Conservation (phyloP, 2,329 filamentous ascomycete species). For the Alternaria burnsii region DNA sequence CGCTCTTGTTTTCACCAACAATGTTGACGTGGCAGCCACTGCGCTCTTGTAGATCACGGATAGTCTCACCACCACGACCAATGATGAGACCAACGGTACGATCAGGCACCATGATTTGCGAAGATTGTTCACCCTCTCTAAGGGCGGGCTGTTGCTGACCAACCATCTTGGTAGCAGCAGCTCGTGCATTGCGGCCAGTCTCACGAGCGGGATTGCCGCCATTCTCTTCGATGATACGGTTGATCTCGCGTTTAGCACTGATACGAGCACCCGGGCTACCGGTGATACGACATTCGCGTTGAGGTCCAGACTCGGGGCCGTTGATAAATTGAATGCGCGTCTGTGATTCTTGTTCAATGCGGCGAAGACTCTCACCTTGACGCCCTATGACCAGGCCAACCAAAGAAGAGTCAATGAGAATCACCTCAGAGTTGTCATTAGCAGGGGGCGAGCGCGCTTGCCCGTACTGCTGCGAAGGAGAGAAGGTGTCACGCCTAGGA, state of each 20-base stretch:
- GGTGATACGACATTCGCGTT: slow-evolving; percentile 85
- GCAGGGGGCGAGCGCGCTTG: slow-evolving; percentile 67
- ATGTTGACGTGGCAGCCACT: slow-evolving; percentile 97
- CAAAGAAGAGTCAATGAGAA: slow-evolving; percentile 84
- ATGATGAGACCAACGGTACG: slow-evolving; percentile 93
- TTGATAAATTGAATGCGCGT: slow-evolving; percentile 90
- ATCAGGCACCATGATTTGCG: slow-evolving; percentile 95
- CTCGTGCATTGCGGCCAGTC: slow-evolving; percentile 47
- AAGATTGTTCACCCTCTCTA: slow-evolving; percentile 82
- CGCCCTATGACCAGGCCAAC: slow-evolving; percentile 91
- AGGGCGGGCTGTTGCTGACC: slow-evolving; percentile 58
- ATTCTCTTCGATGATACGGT: slow-evolving; percentile 87
- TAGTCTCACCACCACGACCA: slow-evolving; percentile 91
- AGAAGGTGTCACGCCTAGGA: slow-evolving; percentile 67
- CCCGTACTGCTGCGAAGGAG: slow-evolving; percentile 63
- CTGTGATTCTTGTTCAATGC: slow-evolving; percentile 82
- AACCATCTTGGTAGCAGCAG: slow-evolving; percentile 55
- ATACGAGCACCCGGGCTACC: slow-evolving; percentile 75
- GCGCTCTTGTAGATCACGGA: slow-evolving; percentile 88
- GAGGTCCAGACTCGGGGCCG: slow-evolving; percentile 74
- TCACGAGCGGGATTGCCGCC: slow-evolving; percentile 62
- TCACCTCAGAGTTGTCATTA: slow-evolving; percentile 80
- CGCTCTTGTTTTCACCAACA: slow-evolving; percentile 89
- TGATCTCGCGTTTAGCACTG: slow-evolving; percentile 83
- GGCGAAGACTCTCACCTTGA: slow-evolving; percentile 85